Conservation (phyloP, 1,284 basidiomycete genomes). For the Termitomyces sp. region DNA sequence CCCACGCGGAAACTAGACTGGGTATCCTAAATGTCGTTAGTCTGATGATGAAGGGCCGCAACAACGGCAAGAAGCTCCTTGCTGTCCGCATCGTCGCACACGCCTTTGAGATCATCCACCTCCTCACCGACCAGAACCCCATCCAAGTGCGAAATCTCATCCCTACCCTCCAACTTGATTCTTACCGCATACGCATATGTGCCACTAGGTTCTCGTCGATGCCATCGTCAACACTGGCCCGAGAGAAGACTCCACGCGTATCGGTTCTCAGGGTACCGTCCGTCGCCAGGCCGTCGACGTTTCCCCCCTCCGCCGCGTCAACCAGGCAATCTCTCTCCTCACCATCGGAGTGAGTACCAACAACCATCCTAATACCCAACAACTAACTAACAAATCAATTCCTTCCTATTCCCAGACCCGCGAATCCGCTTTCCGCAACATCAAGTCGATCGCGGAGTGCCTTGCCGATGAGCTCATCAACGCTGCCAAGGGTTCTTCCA, state of each 20-base stretch:
- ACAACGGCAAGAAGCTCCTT: constrained; percentile 99
- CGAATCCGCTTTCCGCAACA: constrained; percentile 99
- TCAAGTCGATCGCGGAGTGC: constrained; percentile 98
- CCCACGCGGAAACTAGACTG: not conserved
- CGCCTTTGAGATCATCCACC: constrained; percentile 99
- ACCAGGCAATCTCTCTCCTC: constrained; percentile 94
- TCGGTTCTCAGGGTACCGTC: constrained; percentile 99
- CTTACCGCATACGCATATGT: constrained; percentile 7
- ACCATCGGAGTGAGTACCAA: constrained; percentile 89
- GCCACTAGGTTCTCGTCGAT: constrained; percentile 78
- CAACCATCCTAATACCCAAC: not conserved
- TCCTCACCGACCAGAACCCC: constrained; percentile 99
- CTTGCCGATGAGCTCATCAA: constrained; percentile 99
- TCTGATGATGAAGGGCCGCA: constrained; percentile 99
- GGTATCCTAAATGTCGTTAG: constrained; percentile 32
- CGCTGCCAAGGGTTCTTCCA: constrained; percentile 99
- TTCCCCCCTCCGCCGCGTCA: constrained; percentile 95
- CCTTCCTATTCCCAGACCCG: constrained; percentile 68
- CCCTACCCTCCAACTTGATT: not conserved
- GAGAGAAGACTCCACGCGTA: constrained; percentile 99
- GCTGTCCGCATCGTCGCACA: constrained; percentile 99
- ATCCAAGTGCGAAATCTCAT: constrained; percentile 93
- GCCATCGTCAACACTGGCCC: constrained; percentile 99
- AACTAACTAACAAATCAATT: not conserved
- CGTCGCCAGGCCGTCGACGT: constrained; percentile 99